Evolutionary conservation across 2,329 filamentous ascomycete species (phyloP).

Genomic region (Botryotinia calthae): DNA sequence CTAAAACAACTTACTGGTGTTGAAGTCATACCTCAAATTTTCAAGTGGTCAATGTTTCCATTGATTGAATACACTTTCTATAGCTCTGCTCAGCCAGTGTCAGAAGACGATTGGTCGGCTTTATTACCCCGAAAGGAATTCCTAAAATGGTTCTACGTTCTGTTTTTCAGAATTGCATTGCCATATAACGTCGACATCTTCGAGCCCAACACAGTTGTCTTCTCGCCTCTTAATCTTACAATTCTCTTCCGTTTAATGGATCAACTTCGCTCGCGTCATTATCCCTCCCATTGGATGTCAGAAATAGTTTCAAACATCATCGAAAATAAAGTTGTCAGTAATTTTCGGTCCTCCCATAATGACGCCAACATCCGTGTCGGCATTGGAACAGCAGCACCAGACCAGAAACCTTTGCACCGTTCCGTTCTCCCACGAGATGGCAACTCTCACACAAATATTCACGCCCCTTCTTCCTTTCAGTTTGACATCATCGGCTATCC

Average conservation of each 20-base stretch:
- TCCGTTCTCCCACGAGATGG: slow-evolving; percentile 23
- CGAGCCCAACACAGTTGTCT: not conserved
- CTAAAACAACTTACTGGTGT: slow-evolving; percentile 19
- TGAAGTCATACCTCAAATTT: not conserved
- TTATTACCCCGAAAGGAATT: slow-evolving; percentile 5
- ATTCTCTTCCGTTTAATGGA: slow-evolving; percentile 24
- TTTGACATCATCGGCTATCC: not conserved
- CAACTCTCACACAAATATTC: slow-evolving; percentile 22
- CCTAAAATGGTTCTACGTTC: slow-evolving; percentile 23
- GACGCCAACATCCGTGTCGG: slow-evolving; percentile 1
- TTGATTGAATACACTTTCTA: not conserved
- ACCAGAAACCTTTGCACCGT: slow-evolving; percentile 20
- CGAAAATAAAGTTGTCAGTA: slow-evolving; percentile 22
- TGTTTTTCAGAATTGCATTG: slow-evolving; percentile 24
- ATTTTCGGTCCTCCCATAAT: slow-evolving; percentile 19
- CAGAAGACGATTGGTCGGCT: not conserved
- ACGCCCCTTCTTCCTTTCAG: slow-evolving; percentile 22
- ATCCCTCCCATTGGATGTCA: slow-evolving; percentile 27
- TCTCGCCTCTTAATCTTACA: slow-evolving; percentile 20
- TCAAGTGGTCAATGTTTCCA: not conserved
- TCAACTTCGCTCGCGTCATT: slow-evolving; percentile 21
- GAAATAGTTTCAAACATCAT: slow-evolving; percentile 25
- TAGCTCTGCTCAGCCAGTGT: not conserved
- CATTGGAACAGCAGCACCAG: not conserved
- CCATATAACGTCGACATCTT: slow-evolving; percentile 19